phyloP scores from a whole-genome alignment of 2,329 filamentous ascomycete genomes.

The Botrytis fabae region DNA sequence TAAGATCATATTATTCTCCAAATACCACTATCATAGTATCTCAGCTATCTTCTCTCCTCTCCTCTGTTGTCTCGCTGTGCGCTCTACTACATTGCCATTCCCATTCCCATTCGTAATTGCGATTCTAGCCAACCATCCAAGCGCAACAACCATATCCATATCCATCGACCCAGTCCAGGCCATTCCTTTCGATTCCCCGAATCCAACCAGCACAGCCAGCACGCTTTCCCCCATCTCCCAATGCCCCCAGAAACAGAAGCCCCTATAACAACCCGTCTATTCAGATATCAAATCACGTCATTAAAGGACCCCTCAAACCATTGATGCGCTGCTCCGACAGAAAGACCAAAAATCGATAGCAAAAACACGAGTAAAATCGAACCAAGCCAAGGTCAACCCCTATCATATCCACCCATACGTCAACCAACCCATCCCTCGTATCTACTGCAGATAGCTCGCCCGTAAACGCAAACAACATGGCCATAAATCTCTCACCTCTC shows the following conservation, averaged over 20 bases:
- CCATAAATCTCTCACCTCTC: background rate
- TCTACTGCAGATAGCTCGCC: background rate
- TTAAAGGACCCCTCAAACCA: constrained; percentile 6
- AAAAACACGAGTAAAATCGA: background rate
- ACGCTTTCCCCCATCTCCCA: background rate
- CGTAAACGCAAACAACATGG: background rate
- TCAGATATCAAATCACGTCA: constrained; percentile 19
- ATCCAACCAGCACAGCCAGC: background rate
- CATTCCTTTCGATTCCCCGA: background rate
- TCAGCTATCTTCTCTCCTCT: background rate
- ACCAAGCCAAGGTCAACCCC: background rate
- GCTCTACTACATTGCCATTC: background rate
- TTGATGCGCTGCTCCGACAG: background rate
- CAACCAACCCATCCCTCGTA: background rate
- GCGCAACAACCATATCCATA: background rate
- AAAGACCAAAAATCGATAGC: background rate
- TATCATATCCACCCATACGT: constrained; percentile 2
- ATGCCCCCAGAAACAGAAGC: background rate
- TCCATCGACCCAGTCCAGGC: background rate
- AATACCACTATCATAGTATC: background rate
- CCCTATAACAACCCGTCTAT: constrained; percentile 5
- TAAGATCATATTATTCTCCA: background rate
- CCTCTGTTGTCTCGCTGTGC: background rate
- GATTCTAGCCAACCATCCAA: background rate
- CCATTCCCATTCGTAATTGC: background rate